Base-by-base conservation (phyloP, 352 stramenopile species). In the Aphanomyces invadans region DNA sequence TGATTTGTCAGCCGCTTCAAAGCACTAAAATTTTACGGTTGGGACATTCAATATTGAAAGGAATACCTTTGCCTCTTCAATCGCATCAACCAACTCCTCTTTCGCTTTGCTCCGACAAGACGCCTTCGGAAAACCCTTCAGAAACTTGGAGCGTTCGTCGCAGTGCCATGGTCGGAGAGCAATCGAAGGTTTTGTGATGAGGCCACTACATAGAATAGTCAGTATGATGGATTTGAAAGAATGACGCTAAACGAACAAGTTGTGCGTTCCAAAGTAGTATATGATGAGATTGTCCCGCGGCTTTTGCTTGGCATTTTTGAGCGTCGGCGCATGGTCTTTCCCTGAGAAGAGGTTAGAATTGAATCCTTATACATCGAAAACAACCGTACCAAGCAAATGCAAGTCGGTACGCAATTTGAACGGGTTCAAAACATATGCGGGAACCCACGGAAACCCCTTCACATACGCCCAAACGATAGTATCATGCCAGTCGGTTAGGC, bases 231-330 rank as follows among this genome's bases (percentile, higher is more conserved):
- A 54, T 29, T 29, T 54, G 17, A 48, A n/a, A 15, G 17, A n/a
- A 48, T 54, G 21, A 17, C 21, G 19, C 26, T 23, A 12, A 54
- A 32, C 49, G 23, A 38, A 57, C 49, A 57, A 57, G 23, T 57
- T 57, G 29, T 57, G 49, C 15, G 49, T 57, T 57, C 49, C 49
- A 57, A 57, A 57, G 23, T 57, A 57, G 36, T 57, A 57, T 17
- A 57, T 29, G 23, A 57, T 39, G 23, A 7, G 15, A 38, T 33
- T 38, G 21, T 57, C 12, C 11, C 19, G 15, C 29, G 49, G 49
- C 12, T 57, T 57, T 57, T 57, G 49, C 23, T 57, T 21, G 12
- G 49, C 49, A 38, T 38, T 32, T n/a, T 33, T 57, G 21, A 57
- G 29, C 25, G 29, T 57, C 29, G 21, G 12, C 17, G 32, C 17